A percentile compares a stretch with the other conserved stretches of the same genome.
phyloP scores from a whole-genome alignment of 1,284 basidiomycete genomes.

The Tausonia pullulans region DNA sequence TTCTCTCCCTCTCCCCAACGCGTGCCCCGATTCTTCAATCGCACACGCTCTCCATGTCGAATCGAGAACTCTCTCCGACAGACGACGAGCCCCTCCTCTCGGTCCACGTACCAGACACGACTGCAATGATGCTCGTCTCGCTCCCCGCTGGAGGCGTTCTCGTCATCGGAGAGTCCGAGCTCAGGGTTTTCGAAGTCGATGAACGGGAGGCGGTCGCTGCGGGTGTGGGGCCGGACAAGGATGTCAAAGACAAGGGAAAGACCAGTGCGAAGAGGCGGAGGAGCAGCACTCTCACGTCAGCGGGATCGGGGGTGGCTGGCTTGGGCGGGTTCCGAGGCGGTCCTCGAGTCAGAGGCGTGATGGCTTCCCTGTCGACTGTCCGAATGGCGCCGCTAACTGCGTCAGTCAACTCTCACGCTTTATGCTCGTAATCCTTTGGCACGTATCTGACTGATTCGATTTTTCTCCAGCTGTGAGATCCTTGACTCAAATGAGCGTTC shows the following conservation, averaged over 20 bases:
- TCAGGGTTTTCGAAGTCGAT: conserved; percentile 5
- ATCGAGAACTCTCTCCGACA: conserved; percentile 36
- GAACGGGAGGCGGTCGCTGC: neutral
- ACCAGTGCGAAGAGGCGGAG: conserved; percentile 3
- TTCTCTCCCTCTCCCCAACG: conserved; percentile 40
- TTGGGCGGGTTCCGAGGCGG: neutral
- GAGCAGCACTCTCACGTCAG: conserved; percentile 1
- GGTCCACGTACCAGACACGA: conserved; percentile 34
- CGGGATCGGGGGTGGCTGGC: neutral
- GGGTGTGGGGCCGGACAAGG: neutral
- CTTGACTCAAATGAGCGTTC: conserved; percentile 1
- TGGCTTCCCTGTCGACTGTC: too few species aligned
- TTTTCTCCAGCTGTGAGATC: conserved; percentile 2
- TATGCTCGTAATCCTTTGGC: too few species aligned
- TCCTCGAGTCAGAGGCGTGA: neutral
- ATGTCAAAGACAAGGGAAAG: neutral
- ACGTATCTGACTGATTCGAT: neutral
- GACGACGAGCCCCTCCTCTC: conserved; percentile 46
- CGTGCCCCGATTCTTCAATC: conserved; percentile 48
- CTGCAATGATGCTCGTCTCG: conserved; percentile 36
- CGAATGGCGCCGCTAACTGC: too few species aligned
- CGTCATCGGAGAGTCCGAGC: conserved; percentile 28
- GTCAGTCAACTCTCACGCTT: too few species aligned
- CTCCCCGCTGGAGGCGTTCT: conserved; percentile 23
- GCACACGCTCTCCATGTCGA: conserved; percentile 45